Conservation (phyloP, 257 asterid species). For the Orobanche coerulescens region DNA sequence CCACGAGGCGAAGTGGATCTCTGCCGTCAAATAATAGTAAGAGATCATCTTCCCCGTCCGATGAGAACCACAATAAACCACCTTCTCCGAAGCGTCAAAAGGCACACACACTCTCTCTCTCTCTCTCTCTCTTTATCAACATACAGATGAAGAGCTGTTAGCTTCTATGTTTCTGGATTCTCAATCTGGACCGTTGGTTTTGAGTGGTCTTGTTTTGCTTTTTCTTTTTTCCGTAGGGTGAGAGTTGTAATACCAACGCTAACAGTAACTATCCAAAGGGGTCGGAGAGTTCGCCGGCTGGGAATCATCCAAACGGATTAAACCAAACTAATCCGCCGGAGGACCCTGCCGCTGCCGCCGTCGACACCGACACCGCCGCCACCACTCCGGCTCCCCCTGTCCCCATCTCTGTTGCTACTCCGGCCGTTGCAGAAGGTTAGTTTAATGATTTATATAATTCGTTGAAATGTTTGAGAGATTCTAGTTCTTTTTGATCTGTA, state of each 20-base stretch:
- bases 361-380: slow-evolving; percentile 27
- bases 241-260: slow-evolving; percentile 25
- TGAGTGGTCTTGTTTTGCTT: slow-evolving; percentile 20
- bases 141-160: slow-evolving; percentile 16
- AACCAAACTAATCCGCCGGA: slow-evolving; percentile 56
- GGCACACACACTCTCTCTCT: slow-evolving; percentile 33
- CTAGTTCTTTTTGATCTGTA: slow-evolving; percentile 13
- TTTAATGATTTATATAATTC: neutral
- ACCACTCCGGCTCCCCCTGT: neutral
- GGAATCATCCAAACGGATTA: slow-evolving; percentile 62
- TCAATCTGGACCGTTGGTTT: slow-evolving; percentile 25
- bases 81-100: slow-evolving; percentile 76
- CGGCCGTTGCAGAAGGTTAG: slow-evolving; percentile 41
- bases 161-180: slow-evolving; percentile 17
- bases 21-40: slow-evolving; percentile 61
- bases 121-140: slow-evolving; percentile 18
- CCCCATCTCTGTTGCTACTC: slow-evolving; percentile 29
- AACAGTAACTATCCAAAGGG: slow-evolving; percentile 37
- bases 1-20: slow-evolving; percentile 96
- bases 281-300: slow-evolving; percentile 35
- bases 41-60: slow-evolving; percentile 69
- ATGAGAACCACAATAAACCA: slow-evolving; percentile 42
- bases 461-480: slow-evolving; percentile 3
- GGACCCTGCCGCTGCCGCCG: slow-evolving; percentile 24
- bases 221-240: slow-evolving; percentile 34